These are phyloP conservation scores for Brassica hybrid DNA, from an alignment of 441 rosid genomes.

Conservation along the genomic window DNA sequence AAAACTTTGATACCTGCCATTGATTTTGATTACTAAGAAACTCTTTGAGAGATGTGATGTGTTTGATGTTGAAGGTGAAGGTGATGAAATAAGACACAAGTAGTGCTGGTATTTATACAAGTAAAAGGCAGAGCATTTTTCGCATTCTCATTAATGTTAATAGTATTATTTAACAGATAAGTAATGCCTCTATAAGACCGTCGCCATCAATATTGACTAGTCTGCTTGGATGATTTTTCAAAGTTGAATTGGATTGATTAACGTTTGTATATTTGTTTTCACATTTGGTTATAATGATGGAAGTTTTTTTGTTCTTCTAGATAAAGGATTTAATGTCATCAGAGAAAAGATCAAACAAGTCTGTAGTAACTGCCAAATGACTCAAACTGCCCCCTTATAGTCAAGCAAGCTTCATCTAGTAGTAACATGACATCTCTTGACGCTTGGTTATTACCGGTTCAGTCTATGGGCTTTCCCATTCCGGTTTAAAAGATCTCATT, in stretches of 20 bases:
- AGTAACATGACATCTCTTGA: not conserved
- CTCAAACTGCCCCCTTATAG: constrained; percentile 21
- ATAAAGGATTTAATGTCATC: constrained; percentile 18
- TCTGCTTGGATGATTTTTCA: constrained; percentile 6
- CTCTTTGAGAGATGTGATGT: constrained; percentile 19
- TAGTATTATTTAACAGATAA: not conserved
- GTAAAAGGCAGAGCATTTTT: not conserved
- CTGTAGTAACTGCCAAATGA: constrained; percentile 11
- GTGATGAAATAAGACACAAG: constrained; percentile 36
- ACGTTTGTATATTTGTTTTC: constrained; percentile 2
- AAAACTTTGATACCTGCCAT: constrained; percentile 60
- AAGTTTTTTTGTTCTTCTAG: not conserved
- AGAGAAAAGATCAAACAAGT: constrained; percentile 25
- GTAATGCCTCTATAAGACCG: constrained; percentile 16
- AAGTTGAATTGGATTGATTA: constrained; percentile 27
- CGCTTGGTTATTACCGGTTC: not conserved
- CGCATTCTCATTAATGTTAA: constrained; percentile 9
- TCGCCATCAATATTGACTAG: constrained; percentile 41
- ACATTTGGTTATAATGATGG: not conserved
- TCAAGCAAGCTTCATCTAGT: constrained; percentile 24
- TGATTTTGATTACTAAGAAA: constrained; percentile 13
- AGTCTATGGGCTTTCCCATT: not conserved
- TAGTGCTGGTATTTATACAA: constrained; percentile 38
- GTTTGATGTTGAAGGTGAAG: constrained; percentile 38
- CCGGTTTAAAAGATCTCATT: not conserved